A percentile compares a stretch with the other conserved stretches of the same genome.
These are phyloP conservation scores for Ustilago shanxiensis DNA, from an alignment of 1,284 basidiomycete genomes.

Conservation along the genomic window DNA sequence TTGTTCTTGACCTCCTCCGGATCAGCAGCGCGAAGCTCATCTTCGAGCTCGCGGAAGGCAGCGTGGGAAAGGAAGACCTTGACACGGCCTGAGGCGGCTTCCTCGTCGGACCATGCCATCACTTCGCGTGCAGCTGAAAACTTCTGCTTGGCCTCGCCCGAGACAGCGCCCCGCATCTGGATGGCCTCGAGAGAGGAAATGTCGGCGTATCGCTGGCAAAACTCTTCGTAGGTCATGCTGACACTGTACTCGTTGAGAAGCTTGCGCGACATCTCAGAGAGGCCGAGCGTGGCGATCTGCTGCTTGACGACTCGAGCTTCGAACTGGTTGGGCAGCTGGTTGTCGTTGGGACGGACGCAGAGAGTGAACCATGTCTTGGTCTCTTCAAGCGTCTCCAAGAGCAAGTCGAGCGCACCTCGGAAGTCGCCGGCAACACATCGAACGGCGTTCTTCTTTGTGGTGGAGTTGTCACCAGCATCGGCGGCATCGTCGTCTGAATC, in stretches of 20 bases:
- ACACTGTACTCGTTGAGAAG: constrained; percentile 72
- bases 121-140: constrained; percentile 74
- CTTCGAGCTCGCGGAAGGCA: constrained; percentile 90
- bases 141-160: constrained; percentile 71
- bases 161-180: constrained; percentile 73
- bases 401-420: constrained; percentile 81
- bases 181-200: constrained; percentile 58
- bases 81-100: constrained; percentile 81
- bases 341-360: constrained; percentile 93
- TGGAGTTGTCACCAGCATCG: constrained; percentile 39
- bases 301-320: constrained; percentile 92
- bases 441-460: constrained; percentile 36
- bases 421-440: constrained; percentile 88
- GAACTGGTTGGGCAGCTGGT: constrained; percentile 90
- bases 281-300: constrained; percentile 84
- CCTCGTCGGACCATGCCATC: constrained; percentile 78
- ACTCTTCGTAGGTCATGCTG: constrained; percentile 87
- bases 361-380: constrained; percentile 92
- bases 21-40: constrained; percentile 78
- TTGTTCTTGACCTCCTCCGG: constrained; percentile 75
- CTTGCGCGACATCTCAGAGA: constrained; percentile 78
- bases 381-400: constrained; percentile 90
- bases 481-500: constrained; percentile 69
- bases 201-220: constrained; percentile 77
- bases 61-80: constrained; percentile 90